Percentiles rank a stretch among this genome's conserved stretches.
phyloP scores from a whole-genome alignment of 2,329 filamentous ascomycete genomes.

The Ascochyta fabae region DNA sequence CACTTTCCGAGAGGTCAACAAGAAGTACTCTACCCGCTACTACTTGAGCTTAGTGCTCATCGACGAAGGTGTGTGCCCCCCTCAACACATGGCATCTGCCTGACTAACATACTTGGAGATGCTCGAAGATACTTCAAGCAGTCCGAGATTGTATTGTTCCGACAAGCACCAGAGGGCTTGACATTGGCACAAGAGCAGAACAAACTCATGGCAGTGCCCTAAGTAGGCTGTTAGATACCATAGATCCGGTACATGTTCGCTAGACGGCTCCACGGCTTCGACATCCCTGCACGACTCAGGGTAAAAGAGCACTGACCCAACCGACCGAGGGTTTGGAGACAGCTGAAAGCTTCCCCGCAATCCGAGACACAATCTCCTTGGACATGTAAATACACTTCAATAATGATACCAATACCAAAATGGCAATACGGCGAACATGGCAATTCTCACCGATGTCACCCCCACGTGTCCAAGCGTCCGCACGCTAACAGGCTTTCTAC shows the following conservation, averaged over 20 bases:
- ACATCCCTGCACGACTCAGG: neutral
- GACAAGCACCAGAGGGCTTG: constrained; percentile 68
- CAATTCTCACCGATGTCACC: constrained; percentile 12
- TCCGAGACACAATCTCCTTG: constrained; percentile 3
- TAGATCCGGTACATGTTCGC: neutral
- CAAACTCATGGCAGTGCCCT: constrained; percentile 49
- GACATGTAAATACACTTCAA: constrained; percentile 15
- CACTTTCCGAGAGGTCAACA: constrained; percentile 99
- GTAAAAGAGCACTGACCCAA: neutral
- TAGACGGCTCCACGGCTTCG: neutral
- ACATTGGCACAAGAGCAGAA: constrained; percentile 58
- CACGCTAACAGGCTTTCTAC: constrained; percentile 4
- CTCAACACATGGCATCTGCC: neutral
- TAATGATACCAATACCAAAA: constrained; percentile 18
- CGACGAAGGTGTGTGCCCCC: constrained; percentile 73
- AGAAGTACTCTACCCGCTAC: constrained; percentile 98
- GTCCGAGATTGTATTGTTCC: constrained; percentile 95
- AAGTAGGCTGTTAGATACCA: constrained; percentile 16
- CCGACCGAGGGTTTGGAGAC: neutral
- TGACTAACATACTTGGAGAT: constrained; percentile 62
- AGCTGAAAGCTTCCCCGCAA: constrained; percentile 8
- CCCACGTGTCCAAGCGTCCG: constrained; percentile 6
- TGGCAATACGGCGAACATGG: constrained; percentile 13
- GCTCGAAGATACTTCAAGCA: constrained; percentile 98
- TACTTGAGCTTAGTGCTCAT: constrained; percentile 96